Evolutionary conservation across 2,329 filamentous ascomycete genomes (phyloP), one percentile per base, ranked within the genome.

Genomic region (Trichoderma arundinaceum): DNA sequence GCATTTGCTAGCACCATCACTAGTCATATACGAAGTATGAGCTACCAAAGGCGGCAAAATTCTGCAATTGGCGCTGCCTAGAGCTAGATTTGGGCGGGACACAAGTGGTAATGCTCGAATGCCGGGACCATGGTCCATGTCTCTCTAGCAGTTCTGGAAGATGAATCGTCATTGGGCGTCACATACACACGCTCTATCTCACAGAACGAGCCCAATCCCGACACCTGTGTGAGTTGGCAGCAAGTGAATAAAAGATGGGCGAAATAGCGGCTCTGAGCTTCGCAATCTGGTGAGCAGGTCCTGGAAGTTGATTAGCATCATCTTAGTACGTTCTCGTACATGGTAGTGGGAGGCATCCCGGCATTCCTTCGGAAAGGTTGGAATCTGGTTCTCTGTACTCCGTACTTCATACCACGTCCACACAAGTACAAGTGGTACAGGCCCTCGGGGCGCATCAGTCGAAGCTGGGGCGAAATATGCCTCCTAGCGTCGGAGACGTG

Each of bases 401-500:
- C 17, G 41, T 49, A 48, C 13, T n/a, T 9, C 17, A 32, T 48
- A 41, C 57, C 17, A 10, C 35, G 10, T 10, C 7, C 10, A 38
- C 35, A 4, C n/a, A 28, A 28, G 22, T 28, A 28, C 22, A 28
- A 28, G 22, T 28, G 22, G 22, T 28, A 28, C 22, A 28, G 22
- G 22, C n/a, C 35, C 6, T 61, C 38, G 38, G 59, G 49, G 59
- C 28, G 38, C 60, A 54, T 35, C 49, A 46, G 49, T 54, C 46
- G 49, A 32, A 63, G 35, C 43, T 54, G 60, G 60, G 49, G 60
- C 39, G 28, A 46, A 63, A 54, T 63, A 63, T 63, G 60, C 49
- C 60, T 54, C 61, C 52, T 64, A 57, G 61, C 43, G 61, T 64
- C 61, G 43, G 52, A 57, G 22, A 15, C 52, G 33, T 56, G 61